phyloP scores from a whole-genome alignment of 345 rosid genomes.

The rapeseed (Brassica napus) region Da-Ae NC_063440.1:19069501-19070000 shows the following conservation, averaged over 20 bases:
- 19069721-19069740: conserved; percentile 96
- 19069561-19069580: conserved; percentile 94
- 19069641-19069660: conserved; percentile 90
- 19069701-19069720: conserved; percentile 81
- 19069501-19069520: conserved; percentile 95
- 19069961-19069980: conserved; percentile 83
- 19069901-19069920: conserved; percentile 94
- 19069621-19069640: conserved; percentile 95
- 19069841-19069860: conserved; percentile 89
- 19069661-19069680: conserved; percentile 90
- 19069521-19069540: conserved; percentile 89
- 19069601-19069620: conserved; percentile 94
- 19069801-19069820: conserved; percentile 96
- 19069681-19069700: conserved; percentile 82
- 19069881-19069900: conserved; percentile 93
- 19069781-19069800: conserved; percentile 88
- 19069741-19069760: conserved; percentile 92
- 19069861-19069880: conserved; percentile 94
- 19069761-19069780: conserved; percentile 87
- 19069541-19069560: conserved; percentile 92
- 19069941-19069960: conserved; percentile 82
- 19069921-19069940: conserved; percentile 98
- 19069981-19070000: conserved; percentile 97
- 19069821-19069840: conserved; percentile 88
- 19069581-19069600: conserved; percentile 89